Percentiles rank a stretch among this genome's conserved stretches.
phyloP scores from a whole-genome alignment of 352 stramenopile species.

The Phytophthora sp. region DNA sequence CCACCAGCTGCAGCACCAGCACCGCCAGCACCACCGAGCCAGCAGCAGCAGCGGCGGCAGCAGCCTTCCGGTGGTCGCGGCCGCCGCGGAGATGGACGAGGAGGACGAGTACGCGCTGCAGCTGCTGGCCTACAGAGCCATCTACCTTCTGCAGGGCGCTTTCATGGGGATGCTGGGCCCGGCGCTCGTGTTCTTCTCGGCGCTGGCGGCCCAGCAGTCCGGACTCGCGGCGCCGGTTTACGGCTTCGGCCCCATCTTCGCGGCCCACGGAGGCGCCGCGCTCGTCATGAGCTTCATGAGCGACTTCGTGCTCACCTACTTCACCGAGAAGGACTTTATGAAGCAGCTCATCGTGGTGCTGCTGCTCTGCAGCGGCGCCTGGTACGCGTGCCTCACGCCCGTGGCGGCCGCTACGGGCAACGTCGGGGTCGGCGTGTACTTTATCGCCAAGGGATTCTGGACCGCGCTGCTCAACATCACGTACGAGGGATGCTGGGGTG shows the following conservation, averaged over 20 bases:
- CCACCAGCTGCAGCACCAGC: conserved; percentile 27
- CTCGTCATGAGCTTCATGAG: conserved; percentile 84
- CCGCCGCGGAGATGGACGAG: conserved; percentile 36
- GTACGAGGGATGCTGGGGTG: too few species aligned
- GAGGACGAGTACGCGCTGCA: conserved; percentile 63
- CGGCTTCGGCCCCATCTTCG: conserved; percentile 77
- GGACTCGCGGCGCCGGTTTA: conserved; percentile 57
- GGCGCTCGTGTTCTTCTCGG: conserved; percentile 69
- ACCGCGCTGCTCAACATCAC: conserved; percentile 80
- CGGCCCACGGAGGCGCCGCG: conserved; percentile 68
- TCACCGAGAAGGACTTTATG: conserved; percentile 70
- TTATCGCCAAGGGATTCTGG: conserved; percentile 81
- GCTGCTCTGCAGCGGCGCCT: conserved; percentile 59
- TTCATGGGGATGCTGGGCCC: conserved; percentile 76
- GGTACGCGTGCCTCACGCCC: conserved; percentile 69
- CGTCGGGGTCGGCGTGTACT: conserved; percentile 69
- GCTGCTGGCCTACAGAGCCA: conserved; percentile 65
- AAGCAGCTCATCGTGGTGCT: conserved; percentile 74
- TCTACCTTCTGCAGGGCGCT: conserved; percentile 70
- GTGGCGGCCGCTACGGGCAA: conserved; percentile 67
- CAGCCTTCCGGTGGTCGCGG: conserved; percentile 18
- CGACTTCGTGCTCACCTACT: conserved; percentile 72
- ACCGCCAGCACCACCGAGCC: conserved; percentile 34
- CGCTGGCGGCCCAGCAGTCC: conserved; percentile 43
- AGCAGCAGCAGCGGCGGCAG: conserved; percentile 33